Evolutionary conservation across 257 asterid species (phyloP).

Genomic region (Gardenia jasminoides): DNA sequence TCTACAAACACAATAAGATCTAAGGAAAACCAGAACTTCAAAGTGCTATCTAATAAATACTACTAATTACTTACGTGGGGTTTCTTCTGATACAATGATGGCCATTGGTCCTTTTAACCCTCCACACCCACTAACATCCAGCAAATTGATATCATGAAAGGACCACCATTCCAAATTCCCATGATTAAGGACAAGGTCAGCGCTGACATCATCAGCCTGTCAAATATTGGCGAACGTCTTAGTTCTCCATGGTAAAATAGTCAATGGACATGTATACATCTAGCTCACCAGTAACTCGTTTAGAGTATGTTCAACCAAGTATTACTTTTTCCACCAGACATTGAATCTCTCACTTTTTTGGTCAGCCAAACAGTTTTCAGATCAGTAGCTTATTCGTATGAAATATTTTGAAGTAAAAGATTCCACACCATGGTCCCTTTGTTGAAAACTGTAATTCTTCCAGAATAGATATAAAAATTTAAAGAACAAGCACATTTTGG

Average conservation of each 20-base stretch:
- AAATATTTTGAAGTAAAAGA: neutral
- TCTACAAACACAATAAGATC: neutral
- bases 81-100: slow-evolving; percentile 92
- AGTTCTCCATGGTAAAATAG: neutral
- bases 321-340: neutral
- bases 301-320: neutral
- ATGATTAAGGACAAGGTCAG: slow-evolving; percentile 69
- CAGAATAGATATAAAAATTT: neutral
- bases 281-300: neutral
- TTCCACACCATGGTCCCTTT: neutral
- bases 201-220: slow-evolving; percentile 73
- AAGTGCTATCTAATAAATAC: neutral
- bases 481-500: neutral
- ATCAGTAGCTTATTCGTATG: neutral
- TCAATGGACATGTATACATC: neutral
- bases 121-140: slow-evolving; percentile 55
- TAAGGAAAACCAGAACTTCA: slow-evolving; percentile 1
- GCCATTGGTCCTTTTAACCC: slow-evolving; percentile 93
- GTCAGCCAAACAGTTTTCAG: neutral
- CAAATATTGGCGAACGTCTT: slow-evolving; percentile 9
- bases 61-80: slow-evolving; percentile 73
- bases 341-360: neutral
- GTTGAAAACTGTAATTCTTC: neutral
- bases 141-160: slow-evolving; percentile 62
- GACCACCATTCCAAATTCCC: slow-evolving; percentile 88